These are phyloP conservation scores for Pythium monospermum DNA, from an alignment of 352 stramenopile species.

Conservation along the genomic window DNA sequence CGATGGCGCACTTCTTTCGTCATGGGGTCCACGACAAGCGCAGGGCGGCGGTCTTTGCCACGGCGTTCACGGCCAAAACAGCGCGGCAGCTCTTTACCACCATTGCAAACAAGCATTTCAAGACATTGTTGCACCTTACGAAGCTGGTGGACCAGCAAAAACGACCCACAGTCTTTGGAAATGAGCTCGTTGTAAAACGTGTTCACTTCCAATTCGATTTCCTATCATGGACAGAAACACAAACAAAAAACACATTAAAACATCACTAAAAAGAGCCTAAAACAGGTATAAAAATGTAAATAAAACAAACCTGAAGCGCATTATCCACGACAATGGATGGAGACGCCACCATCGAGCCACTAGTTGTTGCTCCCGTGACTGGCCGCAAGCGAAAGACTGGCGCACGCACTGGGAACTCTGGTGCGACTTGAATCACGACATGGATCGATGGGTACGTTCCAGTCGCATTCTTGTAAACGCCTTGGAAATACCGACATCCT, in stretches of 20 bases:
- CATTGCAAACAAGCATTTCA: constrained; percentile 57
- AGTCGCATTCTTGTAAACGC: constrained; percentile 41
- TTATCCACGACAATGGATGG: constrained; percentile 40
- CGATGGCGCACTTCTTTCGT: constrained; percentile 58
- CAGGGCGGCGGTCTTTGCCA: constrained; percentile 64
- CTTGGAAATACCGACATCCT: constrained; percentile 51
- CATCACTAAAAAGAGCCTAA: too few species aligned
- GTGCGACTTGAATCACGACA: constrained; percentile 51
- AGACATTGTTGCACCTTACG: constrained; percentile 65
- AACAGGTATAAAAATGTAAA: background rate
- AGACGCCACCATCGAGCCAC: constrained; percentile 12
- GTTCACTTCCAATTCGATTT: constrained; percentile 77
- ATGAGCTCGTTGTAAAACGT: constrained; percentile 61
- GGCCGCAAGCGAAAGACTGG: constrained; percentile 62
- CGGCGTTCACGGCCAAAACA: constrained; percentile 60
- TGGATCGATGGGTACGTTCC: constrained; percentile 33
- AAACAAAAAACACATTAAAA: too few species aligned
- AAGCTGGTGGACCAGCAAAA: constrained; percentile 66
- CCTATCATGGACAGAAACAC: constrained; percentile 33
- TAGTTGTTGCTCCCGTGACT: constrained; percentile 18
- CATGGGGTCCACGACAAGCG: constrained; percentile 58
- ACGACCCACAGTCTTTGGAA: constrained; percentile 32
- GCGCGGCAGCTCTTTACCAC: constrained; percentile 22
- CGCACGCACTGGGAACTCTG: constrained; percentile 59
- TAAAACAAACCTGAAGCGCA: constrained; percentile 45